Conservation (phyloP, 805 yeast genomes). For the Wickerhamomyces silvicola region DNA sequence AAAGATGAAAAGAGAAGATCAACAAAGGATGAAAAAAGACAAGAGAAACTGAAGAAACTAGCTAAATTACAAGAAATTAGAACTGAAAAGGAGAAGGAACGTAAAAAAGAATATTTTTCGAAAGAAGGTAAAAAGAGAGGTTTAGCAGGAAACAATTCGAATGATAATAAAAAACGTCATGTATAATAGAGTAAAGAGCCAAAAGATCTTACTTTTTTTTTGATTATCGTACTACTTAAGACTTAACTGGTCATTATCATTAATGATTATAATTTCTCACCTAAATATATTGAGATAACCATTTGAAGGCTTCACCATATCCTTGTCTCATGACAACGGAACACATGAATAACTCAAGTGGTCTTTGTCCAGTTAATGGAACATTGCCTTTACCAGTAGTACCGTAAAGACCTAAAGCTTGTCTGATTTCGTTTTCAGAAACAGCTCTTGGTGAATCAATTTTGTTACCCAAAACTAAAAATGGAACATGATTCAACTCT, state of each 20-base stretch:
- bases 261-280: not conserved
- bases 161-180: conserved; percentile 24
- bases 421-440: conserved; percentile 87
- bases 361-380: conserved; percentile 68
- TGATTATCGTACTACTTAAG: too few species aligned
- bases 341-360: conserved; percentile 95
- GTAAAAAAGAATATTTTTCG: conserved; percentile 82
- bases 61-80: conserved; percentile 70
- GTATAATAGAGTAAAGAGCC: conserved; percentile 2
- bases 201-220: too few species aligned
- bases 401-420: conserved; percentile 77
- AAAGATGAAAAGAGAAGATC: conserved; percentile 72
- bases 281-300: conserved; percentile 94
- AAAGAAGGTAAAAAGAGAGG: conserved; percentile 62
- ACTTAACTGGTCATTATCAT: too few species aligned
- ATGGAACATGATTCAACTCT: conserved; percentile 85
- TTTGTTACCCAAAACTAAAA: conserved; percentile 91
- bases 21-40: conserved; percentile 71
- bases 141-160: conserved; percentile 23
- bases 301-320: conserved; percentile 96
- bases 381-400: conserved; percentile 88
- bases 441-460: conserved; percentile 94
- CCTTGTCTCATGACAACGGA: conserved; percentile 98
- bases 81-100: conserved; percentile 70
- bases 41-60: conserved; percentile 64